These are phyloP conservation scores for Populus hybrid DNA, from an alignment of 441 rosid species.

Conservation along the genomic window DNA sequence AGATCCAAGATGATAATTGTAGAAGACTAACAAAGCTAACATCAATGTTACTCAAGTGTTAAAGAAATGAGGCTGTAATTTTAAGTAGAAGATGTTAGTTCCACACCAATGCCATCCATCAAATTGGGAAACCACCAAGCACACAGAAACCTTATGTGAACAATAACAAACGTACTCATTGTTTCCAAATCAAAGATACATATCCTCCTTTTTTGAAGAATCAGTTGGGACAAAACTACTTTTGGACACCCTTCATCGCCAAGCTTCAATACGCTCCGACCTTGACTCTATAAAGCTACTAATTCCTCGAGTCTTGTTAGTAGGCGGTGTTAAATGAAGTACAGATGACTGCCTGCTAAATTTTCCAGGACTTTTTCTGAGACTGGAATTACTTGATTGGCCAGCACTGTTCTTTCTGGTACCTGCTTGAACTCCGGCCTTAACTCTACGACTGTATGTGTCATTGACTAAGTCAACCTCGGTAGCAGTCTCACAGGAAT, in stretches of 20 bases:
- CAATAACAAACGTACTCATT: slow-evolving; percentile 16
- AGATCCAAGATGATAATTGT: background rate
- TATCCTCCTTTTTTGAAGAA: background rate
- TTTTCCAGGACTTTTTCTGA: slow-evolving; percentile 28
- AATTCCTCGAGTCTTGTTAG: slow-evolving; percentile 40
- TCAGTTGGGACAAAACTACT: slow-evolving; percentile 5
- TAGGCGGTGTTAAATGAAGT: slow-evolving; percentile 28
- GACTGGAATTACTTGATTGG: slow-evolving; percentile 38
- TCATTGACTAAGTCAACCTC: slow-evolving; percentile 19
- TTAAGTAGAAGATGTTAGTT: slow-evolving; percentile 27
- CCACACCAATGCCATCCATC: slow-evolving; percentile 7
- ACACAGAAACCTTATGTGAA: slow-evolving; percentile 29
- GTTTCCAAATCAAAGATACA: slow-evolving; percentile 12
- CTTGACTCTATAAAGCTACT: slow-evolving; percentile 57
- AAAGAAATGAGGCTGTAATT: background rate
- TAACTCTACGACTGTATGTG: slow-evolving; percentile 32
- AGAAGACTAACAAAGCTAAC: background rate
- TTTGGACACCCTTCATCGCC: slow-evolving; percentile 45
- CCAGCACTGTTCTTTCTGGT: slow-evolving; percentile 29
- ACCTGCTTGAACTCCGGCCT: slow-evolving; percentile 17
- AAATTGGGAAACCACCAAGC: slow-evolving; percentile 25
- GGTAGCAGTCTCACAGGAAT: slow-evolving; percentile 17
- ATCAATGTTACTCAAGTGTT: slow-evolving; percentile 26
- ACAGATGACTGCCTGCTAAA: slow-evolving; percentile 30
- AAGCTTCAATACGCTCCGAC: slow-evolving; percentile 68